Base-by-base conservation (phyloP, 2,329 filamentous ascomycete genomes). In the Didymella segeticola region DNA sequence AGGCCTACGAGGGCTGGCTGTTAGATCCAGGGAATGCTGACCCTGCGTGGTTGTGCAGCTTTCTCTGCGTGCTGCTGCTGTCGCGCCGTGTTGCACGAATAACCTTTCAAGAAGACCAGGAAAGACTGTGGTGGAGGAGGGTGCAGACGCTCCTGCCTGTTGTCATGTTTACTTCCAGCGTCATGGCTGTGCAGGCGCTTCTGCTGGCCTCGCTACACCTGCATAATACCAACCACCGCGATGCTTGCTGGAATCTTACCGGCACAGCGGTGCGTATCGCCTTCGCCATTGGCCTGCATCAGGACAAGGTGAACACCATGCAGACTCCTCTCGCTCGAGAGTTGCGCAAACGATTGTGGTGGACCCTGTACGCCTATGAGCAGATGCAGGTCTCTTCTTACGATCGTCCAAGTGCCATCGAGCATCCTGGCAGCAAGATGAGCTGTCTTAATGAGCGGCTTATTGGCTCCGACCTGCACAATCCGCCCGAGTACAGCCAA, bases 341-440 rank as follows among this genome's bases (percentile, higher is more conserved):
- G 57, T 64, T 82, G 53, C 77, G 79, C 4, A 80, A 77, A 57
- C 73, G 81, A 0, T 54, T 84, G 11, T 85, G 82, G 82, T 84
- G 81, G 81, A 68, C 70, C 1, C 60, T 85, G 1, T 83, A 78
- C 61, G 68, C 72, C 1, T 64, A 83, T 14, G 83, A 85, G 43
- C 74, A 74, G 52, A 74, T 78, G 68, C 74, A 78, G 55, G 76
- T 77, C 14, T 75, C 76, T 17, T 75, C 77, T 19, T 75, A 77
- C 56, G 75, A 79, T 64, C 74, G 77, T 1, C 77, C 77, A 0
- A 78, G 77, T 53, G 75, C 77, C 14, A 77, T 79, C 25, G 74
- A 77, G 42, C 70, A 76, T 31, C 61, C 71, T 0, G 64, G 67
- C 9, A 69, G 66, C 47, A 69, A 66, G 33, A 70, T 75, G n/a